A percentile compares a stretch with the other conserved stretches of the same genome.
Conservation (phyloP, 2,329 filamentous ascomycete species). For the Dendryphion nanum region DNA sequence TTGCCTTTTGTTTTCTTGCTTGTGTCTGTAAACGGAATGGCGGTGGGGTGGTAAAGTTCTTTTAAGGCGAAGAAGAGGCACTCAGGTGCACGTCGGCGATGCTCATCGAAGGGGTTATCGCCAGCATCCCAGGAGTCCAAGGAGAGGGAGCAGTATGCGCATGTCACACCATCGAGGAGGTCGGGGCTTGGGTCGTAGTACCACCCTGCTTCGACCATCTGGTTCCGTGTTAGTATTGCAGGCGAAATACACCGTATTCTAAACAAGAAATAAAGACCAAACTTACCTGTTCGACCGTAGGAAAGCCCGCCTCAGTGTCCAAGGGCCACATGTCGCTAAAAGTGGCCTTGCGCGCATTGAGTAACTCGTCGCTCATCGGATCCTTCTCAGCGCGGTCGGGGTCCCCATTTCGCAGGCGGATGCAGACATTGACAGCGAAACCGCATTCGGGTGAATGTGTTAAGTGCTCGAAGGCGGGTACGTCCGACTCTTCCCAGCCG, state of each 20-base stretch:
- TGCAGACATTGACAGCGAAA: constrained; percentile 68
- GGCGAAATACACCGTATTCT: constrained; percentile 47
- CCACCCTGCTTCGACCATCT: constrained; percentile 92
- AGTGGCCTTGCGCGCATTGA: constrained; percentile 75
- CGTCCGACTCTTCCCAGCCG: constrained; percentile 87
- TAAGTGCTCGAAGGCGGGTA: constrained; percentile 80
- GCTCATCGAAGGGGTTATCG: constrained; percentile 90
- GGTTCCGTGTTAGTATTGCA: constrained; percentile 75
- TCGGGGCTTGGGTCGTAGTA: constrained; percentile 83
- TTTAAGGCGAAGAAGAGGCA: constrained; percentile 79
- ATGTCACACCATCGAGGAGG: constrained; percentile 85
- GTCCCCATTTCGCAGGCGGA: constrained; percentile 60
- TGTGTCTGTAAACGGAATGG: constrained; percentile 5
- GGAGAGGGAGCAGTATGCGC: constrained; percentile 83
- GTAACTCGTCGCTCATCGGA: constrained; percentile 68
- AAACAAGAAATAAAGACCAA: neutral
- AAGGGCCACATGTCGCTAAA: constrained; percentile 88
- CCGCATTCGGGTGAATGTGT: constrained; percentile 80
- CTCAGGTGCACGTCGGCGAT: constrained; percentile 72
- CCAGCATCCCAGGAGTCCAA: constrained; percentile 93
- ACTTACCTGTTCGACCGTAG: constrained; percentile 64
- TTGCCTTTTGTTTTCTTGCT: constrained; percentile 24
- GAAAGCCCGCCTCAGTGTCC: constrained; percentile 49
- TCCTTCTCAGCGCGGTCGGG: constrained; percentile 68
- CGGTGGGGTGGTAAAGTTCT: constrained; percentile 50